Percentiles rank a stretch among this genome's conserved stretches.
These are phyloP conservation scores for Coccomyxa sp. DNA, from an alignment of 139 green algal species.

Conservation along the genomic window DNA sequence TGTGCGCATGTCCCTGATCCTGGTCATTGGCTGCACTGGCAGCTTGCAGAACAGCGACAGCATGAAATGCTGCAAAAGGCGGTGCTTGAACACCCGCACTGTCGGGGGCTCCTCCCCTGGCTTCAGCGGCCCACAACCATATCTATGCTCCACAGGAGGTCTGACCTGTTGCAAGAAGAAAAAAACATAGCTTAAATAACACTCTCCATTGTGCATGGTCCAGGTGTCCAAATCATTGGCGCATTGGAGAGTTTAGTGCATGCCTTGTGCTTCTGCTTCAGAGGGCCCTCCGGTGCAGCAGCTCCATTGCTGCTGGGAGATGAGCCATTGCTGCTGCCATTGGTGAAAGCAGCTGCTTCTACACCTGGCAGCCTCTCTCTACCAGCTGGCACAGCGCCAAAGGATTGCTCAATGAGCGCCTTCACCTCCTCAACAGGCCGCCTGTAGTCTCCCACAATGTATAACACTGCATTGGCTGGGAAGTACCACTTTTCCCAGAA, in stretches of 20 bases:
- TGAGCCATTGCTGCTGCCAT: conserved; percentile 10
- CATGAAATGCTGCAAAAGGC: conserved; percentile 92
- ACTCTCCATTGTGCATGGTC: background rate
- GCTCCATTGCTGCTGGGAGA: background rate
- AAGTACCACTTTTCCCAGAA: conserved; percentile 97
- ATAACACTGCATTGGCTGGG: conserved; percentile 96
- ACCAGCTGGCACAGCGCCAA: conserved; percentile 44
- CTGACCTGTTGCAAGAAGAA: conserved; percentile 35
- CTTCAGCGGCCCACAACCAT: conserved; percentile 39
- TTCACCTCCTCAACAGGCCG: conserved; percentile 27
- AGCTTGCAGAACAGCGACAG: conserved; percentile 96
- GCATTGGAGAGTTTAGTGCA: background rate
- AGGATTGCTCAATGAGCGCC: conserved; percentile 63
- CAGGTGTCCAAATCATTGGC: background rate
- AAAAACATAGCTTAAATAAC: background rate
- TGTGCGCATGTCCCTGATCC: background rate
- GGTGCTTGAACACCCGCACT: conserved; percentile 88
- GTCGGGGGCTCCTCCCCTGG: conserved; percentile 26
- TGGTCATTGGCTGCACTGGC: conserved; percentile 55
- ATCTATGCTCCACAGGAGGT: conserved; percentile 88
- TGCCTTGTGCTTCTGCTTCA: conserved; percentile 50
- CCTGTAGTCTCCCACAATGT: conserved; percentile 92
- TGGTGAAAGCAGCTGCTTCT: background rate
- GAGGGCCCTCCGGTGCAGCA: conserved; percentile 6
- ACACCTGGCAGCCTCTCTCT: background rate